These are phyloP conservation scores for Nidularia sp. DNA, from an alignment of 768 basidiomycete species.

Conservation along the genomic window DNA sequence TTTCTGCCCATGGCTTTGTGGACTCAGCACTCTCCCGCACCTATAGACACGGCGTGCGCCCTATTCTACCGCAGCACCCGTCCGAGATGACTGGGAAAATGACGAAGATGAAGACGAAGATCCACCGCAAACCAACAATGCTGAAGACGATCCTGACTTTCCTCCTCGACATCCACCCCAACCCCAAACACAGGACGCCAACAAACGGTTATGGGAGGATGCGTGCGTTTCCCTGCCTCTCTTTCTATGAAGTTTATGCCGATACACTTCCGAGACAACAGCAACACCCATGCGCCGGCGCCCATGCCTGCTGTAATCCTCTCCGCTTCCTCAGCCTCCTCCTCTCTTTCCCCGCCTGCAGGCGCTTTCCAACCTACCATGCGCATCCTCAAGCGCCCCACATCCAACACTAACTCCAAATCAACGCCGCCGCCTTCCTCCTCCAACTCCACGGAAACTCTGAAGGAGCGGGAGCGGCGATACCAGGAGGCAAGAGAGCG, in stretches of 20 bases:
- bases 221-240: conserved; percentile 45
- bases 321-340: conserved; percentile 22
- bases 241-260: conserved; percentile 1
- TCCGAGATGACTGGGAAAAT: conserved; percentile 25
- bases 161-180: not conserved
- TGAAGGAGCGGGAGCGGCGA: conserved; percentile 66
- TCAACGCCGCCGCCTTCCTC: conserved; percentile 18
- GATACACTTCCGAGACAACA: conserved; percentile 16
- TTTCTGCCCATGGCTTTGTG: not conserved
- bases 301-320: conserved; percentile 70
- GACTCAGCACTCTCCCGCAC: conserved; percentile 4
- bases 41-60: conserved; percentile 4
- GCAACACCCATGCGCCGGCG: conserved; percentile 51
- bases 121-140: conserved; percentile 17
- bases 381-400: conserved; percentile 71
- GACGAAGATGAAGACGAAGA: conserved; percentile 19
- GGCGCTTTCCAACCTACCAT: conserved; percentile 59
- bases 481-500: conserved; percentile 73
- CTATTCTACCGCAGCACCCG: conserved; percentile 1
- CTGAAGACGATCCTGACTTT: conserved; percentile 15
- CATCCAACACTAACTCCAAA: conserved; percentile 20
- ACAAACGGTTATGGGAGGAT: conserved; percentile 60
- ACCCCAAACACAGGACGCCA: conserved; percentile 27
- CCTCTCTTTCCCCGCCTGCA: conserved; percentile 39
- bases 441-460: conserved; percentile 24